phyloP scores from a whole-genome alignment of 2,329 filamentous ascomycete genomes.

The Periconia sp. region DNA sequence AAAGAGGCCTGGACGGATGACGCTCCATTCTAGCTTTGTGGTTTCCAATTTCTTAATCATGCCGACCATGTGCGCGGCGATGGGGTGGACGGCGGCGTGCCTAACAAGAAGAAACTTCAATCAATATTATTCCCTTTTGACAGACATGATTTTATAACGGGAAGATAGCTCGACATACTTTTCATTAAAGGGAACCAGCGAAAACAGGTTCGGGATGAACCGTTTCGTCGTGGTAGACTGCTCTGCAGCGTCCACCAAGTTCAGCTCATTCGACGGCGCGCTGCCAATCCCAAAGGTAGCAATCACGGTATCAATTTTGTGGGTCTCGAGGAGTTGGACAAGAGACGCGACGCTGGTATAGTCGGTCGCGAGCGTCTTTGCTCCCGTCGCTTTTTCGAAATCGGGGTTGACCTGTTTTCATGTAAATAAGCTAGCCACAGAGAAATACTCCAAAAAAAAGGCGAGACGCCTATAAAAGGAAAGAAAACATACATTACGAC shows the following conservation, averaged over 20 bases:
- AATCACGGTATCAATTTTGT: constrained; percentile 50
- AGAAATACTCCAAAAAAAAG: too few species aligned
- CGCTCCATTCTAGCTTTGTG: constrained; percentile 23
- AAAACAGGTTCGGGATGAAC: constrained; percentile 49
- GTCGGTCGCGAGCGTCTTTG: constrained; percentile 27
- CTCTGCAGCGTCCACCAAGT: constrained; percentile 50
- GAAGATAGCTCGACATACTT: constrained; percentile 8
- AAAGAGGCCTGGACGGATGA: constrained; percentile 26
- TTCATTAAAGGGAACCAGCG: constrained; percentile 10
- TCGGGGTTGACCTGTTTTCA: constrained; percentile 7
- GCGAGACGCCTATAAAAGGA: background rate
- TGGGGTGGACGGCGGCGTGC: constrained; percentile 1
- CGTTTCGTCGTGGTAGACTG: constrained; percentile 41
- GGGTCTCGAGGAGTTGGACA: constrained; percentile 30
- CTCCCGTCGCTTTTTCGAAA: constrained; percentile 10
- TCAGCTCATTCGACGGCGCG: constrained; percentile 40
- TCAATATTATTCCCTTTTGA: too few species aligned
- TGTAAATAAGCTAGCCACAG: background rate
- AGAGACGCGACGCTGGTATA: constrained; percentile 34
- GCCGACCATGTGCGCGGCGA: constrained; percentile 1
- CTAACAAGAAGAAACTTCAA: background rate
- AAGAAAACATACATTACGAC: constrained; percentile 39
- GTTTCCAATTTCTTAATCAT: constrained; percentile 11
- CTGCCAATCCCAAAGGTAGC: constrained; percentile 30
- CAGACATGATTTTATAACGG: background rate